These are phyloP conservation scores for Exobasidium cylindrosporum DNA, from an alignment of 1,284 basidiomycete genomes.

Conservation along the genomic window DNA sequence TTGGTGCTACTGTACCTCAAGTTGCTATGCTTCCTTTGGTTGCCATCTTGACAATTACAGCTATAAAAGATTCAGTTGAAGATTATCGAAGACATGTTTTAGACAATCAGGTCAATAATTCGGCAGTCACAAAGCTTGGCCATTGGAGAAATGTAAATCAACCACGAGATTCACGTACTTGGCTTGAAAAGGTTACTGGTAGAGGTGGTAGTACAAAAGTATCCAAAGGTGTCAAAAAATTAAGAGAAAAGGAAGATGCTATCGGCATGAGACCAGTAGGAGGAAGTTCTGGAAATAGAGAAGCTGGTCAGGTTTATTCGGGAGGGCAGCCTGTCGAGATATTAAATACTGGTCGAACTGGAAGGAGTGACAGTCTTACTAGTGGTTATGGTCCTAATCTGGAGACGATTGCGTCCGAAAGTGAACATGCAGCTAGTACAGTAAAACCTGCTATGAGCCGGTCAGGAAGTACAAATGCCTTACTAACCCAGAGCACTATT, in stretches of 20 bases:
- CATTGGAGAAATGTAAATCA: slow-evolving; percentile 88
- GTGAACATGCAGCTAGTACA: slow-evolving; percentile 25
- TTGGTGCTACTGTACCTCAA: slow-evolving; percentile 80
- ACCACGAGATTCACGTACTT: slow-evolving; percentile 71
- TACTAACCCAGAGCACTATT: not conserved
- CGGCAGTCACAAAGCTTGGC: slow-evolving; percentile 77
- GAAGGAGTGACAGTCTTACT: slow-evolving; percentile 26
- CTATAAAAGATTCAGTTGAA: slow-evolving; percentile 90
- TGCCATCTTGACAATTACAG: slow-evolving; percentile 83
- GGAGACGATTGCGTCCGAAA: slow-evolving; percentile 42
- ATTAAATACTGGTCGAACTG: not conserved
- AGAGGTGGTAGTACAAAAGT: slow-evolving; percentile 61
- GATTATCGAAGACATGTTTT: slow-evolving; percentile 82
- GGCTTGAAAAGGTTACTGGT: slow-evolving; percentile 72
- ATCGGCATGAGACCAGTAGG: slow-evolving; percentile 24
- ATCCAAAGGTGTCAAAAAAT: slow-evolving; percentile 77
- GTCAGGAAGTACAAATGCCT: not conserved
- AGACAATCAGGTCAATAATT: slow-evolving; percentile 89
- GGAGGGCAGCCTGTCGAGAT: not conserved
- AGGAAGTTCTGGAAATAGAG: not conserved
- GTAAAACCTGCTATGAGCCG: not conserved
- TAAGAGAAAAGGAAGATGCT: slow-evolving; percentile 76
- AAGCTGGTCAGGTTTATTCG: not conserved
- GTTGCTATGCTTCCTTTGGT: slow-evolving; percentile 82
- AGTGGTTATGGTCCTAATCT: slow-evolving; percentile 27